Base-by-base conservation (phyloP, 1,284 basidiomycete genomes). In the Somion occarium region DNA sequence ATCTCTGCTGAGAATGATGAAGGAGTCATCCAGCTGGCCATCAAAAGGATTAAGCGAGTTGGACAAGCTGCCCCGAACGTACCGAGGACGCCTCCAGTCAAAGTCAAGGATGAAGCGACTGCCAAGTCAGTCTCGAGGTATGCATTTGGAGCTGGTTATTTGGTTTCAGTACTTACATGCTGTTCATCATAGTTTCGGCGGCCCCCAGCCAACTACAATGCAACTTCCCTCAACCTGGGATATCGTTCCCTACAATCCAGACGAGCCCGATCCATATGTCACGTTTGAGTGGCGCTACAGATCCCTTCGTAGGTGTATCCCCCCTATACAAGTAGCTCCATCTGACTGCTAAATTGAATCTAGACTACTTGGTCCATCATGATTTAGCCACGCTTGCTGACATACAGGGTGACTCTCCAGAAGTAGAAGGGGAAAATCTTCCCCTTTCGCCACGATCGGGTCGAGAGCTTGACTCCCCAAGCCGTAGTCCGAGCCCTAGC, bases 261-360 rank as follows among this genome's bases (percentile, higher is more conserved):
- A 63, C 56, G 44, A 61, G 3, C 63, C 61, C 2, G 71, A 66
- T 15, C 74, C 78, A 15, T 76, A 75, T 48, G 79, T 85, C 20
- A 76, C 79, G 3, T 86, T 86, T 57, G 68, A 77, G 2, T 86
- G 73, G 54, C 62, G 79, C 41, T 86, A 85, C 62, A 69, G 80
- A 27, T 70, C 75, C 30, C 50, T 78, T 82, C 80, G 56, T 45
- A 58, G 3, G 2, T 24, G 30, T 15, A 34, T 23, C 12, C 25
- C 25, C 25, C 3, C 22, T 23, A 15, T 22, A 23, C 9, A 19
- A 3, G 11, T 38, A 22, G 25, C 2, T 13, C 34, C 18, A 24
- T n/a, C 37, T 19, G 38, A 20, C 47, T 13, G n/a, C 15, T 49
- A 24, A 44, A 12, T 5, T 19, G 19, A 3, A 44, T 20, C 2